phyloP scores from a whole-genome alignment of 2,329 filamentous ascomycete genomes.

The Talaromyces sp. region DNA sequence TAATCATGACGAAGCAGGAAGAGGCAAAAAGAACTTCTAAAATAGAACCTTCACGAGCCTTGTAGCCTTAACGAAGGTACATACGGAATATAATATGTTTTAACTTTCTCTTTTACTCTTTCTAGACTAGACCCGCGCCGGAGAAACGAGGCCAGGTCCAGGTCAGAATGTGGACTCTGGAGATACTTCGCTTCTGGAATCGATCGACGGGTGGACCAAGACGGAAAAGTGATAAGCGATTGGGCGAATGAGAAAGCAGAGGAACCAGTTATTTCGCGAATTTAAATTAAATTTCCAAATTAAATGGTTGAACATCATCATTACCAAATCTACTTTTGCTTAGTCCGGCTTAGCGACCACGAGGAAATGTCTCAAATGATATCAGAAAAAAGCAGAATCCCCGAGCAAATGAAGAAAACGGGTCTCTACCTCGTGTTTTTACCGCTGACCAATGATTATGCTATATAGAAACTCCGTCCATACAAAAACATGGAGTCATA shows the following conservation, averaged over 20 bases:
- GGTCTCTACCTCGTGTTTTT: not conserved
- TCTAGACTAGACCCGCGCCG: not conserved
- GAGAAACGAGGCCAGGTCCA: not conserved
- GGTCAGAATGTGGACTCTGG: not conserved
- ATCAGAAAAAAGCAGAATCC: not conserved
- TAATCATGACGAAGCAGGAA: too few relatives aligned
- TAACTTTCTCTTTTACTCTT: not conserved
- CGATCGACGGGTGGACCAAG: conserved; percentile 8
- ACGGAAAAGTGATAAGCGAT: conserved; percentile 18
- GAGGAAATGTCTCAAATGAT: conserved; percentile 2
- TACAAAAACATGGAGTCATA: not conserved
- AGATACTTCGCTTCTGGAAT: conserved; percentile 10
- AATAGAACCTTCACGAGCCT: not conserved
- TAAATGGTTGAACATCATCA: not conserved
- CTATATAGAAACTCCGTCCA: too few relatives aligned
- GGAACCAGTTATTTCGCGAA: not conserved
- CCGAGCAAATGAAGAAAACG: not conserved
- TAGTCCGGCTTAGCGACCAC: not conserved
- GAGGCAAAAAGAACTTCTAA: not conserved
- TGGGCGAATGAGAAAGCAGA: conserved; percentile 11
- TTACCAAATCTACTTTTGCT: not conserved
- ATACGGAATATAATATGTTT: not conserved
- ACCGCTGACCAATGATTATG: not conserved
- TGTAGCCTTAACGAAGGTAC: not conserved
- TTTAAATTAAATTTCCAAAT: not conserved